Base-by-base conservation (phyloP, 129 eudicot genomes). In the Oenanthe sinensis region DNA sequence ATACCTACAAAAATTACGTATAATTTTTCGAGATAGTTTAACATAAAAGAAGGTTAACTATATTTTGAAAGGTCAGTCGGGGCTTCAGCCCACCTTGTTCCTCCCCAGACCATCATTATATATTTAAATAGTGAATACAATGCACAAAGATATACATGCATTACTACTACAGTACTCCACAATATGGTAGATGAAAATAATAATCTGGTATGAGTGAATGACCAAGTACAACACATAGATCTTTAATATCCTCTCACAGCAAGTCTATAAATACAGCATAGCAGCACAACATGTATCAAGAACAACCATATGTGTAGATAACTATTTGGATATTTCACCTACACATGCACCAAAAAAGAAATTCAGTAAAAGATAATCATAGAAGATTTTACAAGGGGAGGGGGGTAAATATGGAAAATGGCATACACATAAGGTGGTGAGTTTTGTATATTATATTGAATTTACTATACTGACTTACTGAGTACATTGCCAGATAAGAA, bases 401-500 rank as follows among this genome's bases (percentile, higher is more conserved):
- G 55, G 54, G 55, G 55, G 22, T 49, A 49, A 49, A 49, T 49
- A 49, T 49, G 55, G 55, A 49, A 49, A 19, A 50, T 39, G 42
- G 42, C 58, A 50, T 16, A 15, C 6, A 60, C 68, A 24, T 13
- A 24, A 60, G 68, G 68, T 60, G 36, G 68, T 60, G 68, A 22
- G 65, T 55, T 63, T 28, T 62, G 67, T 20, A 8, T 60, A 6
- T 10, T 19, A 0, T 5, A 33, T 39, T 37, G 74, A 71, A 71
- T 7, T 71, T 42, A 42, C 75, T 71, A 20, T 71, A 20, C 75
- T 71, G 75, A 71, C 47, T 71, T 17, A 22, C 75, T 40, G 49
- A 42, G 47, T 71, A n/a, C 48, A 37, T 71, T 71, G 44, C 17
- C 75, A 42, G 47, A 40, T 17, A 71, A 71, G 75, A 40, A 19